phyloP scores from a whole-genome alignment of 2,329 filamentous ascomycete genomes.

The Aspergillus japonicus region DNA sequence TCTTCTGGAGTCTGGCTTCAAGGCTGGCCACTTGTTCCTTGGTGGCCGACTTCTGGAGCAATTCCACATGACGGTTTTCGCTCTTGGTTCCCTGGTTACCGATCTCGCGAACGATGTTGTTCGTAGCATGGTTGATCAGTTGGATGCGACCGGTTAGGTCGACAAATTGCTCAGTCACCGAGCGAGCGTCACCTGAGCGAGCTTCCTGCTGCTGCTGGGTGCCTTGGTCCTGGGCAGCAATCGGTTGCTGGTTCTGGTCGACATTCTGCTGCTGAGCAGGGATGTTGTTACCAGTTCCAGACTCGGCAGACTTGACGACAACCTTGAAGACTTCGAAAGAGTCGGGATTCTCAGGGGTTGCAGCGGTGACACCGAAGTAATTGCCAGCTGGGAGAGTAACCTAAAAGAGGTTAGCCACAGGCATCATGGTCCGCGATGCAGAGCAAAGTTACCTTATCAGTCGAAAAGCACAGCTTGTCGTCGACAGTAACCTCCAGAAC shows the following conservation, averaged over 20 bases:
- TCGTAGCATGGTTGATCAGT: constrained; percentile 59
- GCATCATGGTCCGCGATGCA: background rate
- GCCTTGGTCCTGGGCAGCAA: constrained; percentile 24
- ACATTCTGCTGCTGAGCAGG: constrained; percentile 17
- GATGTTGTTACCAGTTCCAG: constrained; percentile 17
- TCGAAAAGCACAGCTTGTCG: constrained; percentile 78
- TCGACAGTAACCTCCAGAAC: constrained; percentile 79
- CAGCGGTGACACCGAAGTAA: constrained; percentile 81
- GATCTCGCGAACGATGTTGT: constrained; percentile 53
- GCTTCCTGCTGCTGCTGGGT: constrained; percentile 30
- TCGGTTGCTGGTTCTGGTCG: constrained; percentile 23
- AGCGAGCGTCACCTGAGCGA: constrained; percentile 36
- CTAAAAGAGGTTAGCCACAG: constrained; percentile 36
- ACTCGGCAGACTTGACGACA: constrained; percentile 59
- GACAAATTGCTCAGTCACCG: constrained; percentile 63
- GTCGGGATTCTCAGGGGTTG: constrained; percentile 86
- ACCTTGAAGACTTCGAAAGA: constrained; percentile 93
- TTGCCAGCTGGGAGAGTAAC: constrained; percentile 77
- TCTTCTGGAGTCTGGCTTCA: constrained; percentile 51
- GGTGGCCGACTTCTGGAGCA: constrained; percentile 40
- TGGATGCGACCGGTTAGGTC: constrained; percentile 83
- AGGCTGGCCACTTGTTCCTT: constrained; percentile 41
- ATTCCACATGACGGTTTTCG: constrained; percentile 55
- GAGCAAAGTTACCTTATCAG: constrained; percentile 53
- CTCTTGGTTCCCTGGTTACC: constrained; percentile 53